Conservation (phyloP, 2,329 filamentous ascomycete genomes). For the Trichoderma gracile region DNA sequence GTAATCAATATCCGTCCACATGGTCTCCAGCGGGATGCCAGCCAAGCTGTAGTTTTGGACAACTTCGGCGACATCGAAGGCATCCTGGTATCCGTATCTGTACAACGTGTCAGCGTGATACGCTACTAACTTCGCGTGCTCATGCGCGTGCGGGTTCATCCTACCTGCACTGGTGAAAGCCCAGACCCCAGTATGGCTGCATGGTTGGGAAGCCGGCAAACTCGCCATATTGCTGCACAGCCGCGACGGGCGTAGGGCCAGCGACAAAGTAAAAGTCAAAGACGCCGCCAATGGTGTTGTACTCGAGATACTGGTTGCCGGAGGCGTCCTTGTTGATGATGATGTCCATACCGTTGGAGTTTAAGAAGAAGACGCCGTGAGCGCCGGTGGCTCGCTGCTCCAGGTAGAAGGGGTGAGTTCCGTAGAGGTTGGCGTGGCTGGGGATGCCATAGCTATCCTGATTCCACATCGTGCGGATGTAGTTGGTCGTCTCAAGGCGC, state of each 20-base stretch:
- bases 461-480: slow-evolving; percentile 66
- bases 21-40: slow-evolving; percentile 69
- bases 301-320: slow-evolving; percentile 71
- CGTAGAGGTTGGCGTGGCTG: slow-evolving; percentile 70
- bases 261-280: slow-evolving; percentile 80
- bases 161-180: slow-evolving; percentile 72
- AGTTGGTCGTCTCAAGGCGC: slow-evolving; percentile 64
- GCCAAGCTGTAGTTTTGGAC: slow-evolving; percentile 65
- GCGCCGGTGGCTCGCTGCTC: slow-evolving; percentile 53
- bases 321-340: slow-evolving; percentile 62
- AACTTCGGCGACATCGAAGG: slow-evolving; percentile 65
- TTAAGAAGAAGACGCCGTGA: slow-evolving; percentile 76
- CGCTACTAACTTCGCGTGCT: not conserved
- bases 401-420: slow-evolving; percentile 74
- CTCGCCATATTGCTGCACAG: slow-evolving; percentile 69
- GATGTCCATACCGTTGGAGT: slow-evolving; percentile 74
- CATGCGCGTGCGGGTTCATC: not conserved
- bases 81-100: slow-evolving; percentile 78
- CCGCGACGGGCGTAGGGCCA: slow-evolving; percentile 66
- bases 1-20: slow-evolving; percentile 75
- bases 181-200: slow-evolving; percentile 80
- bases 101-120: not conserved
- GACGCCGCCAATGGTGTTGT: slow-evolving; percentile 75
- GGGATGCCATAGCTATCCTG: slow-evolving; percentile 65
- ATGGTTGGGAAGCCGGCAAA: slow-evolving; percentile 71